phyloP scores from a whole-genome alignment of 495 filamentous ascomycete genomes.

The Cercophora samala region DNA sequence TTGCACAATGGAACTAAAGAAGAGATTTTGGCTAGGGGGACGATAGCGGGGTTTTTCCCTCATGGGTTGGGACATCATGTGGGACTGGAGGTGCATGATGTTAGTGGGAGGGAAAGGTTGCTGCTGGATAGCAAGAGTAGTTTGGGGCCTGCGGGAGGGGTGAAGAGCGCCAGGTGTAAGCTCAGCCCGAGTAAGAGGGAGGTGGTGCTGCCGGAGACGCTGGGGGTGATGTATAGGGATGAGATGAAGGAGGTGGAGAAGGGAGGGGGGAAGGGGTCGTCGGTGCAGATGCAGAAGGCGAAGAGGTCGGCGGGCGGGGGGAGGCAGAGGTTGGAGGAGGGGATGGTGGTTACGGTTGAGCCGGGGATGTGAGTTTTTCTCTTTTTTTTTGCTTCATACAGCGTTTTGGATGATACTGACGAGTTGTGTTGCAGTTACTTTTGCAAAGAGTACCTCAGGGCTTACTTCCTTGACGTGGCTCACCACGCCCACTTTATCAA shows the following conservation, averaged over 20 bases:
- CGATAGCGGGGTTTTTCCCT: constrained; percentile 78
- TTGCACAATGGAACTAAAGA: constrained; percentile 52
- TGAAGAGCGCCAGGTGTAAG: not conserved
- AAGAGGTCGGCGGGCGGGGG: not conserved
- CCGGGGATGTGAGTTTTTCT: constrained; percentile 66
- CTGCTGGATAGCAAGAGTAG: constrained; percentile 11
- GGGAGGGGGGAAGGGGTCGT: not conserved
- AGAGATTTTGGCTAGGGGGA: constrained; percentile 66
- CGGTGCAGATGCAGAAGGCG: constrained; percentile 8
- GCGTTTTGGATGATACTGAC: too few relatives aligned
- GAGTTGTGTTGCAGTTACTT: constrained; percentile 53
- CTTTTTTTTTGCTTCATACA: not conserved
- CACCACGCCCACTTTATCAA: constrained; percentile 69
- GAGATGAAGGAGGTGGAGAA: constrained; percentile 7
- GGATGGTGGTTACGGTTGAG: constrained; percentile 83
- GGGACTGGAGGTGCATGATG: constrained; percentile 88
- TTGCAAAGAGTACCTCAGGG: constrained; percentile 57
- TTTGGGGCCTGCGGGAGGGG: not conserved
- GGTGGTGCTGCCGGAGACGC: constrained; percentile 20
- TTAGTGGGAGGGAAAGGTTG: constrained; percentile 36
- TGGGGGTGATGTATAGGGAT: constrained; percentile 26
- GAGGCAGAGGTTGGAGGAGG: constrained; percentile 52
- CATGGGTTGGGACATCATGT: constrained; percentile 89
- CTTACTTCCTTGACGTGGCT: constrained; percentile 59
- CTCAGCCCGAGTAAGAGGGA: constrained; percentile 24